Percentiles rank a stretch among this genome's conserved stretches.
Evolutionary conservation across 2,329 filamentous ascomycete genomes (phyloP).

Genomic region (Arthrobotrys entomopaga): DNA sequence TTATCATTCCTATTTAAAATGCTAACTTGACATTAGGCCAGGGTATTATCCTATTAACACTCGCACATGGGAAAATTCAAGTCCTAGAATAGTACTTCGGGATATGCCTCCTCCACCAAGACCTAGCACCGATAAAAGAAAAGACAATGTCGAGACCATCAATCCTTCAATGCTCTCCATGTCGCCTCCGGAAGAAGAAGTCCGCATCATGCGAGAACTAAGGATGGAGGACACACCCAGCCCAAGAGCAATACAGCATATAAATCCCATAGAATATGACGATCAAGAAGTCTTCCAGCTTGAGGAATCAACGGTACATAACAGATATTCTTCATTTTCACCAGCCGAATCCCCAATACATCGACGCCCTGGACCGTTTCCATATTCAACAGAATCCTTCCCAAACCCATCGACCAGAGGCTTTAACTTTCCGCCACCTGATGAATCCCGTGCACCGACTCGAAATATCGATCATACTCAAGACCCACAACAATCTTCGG

Average conservation of each 20-base stretch:
- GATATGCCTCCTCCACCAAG: constrained; percentile 27
- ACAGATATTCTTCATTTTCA: background rate
- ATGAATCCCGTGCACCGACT: background rate
- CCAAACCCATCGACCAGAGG: background rate
- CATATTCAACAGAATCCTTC: constrained; percentile 16
- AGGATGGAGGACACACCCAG: constrained; percentile 32
- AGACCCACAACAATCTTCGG: constrained; percentile 1
- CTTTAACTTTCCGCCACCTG: background rate
- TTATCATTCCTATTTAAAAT: constrained; percentile 5
- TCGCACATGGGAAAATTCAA: background rate
- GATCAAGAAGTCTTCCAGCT: constrained; percentile 35
- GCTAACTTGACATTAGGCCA: constrained; percentile 16
- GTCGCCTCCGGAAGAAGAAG: constrained; percentile 38
- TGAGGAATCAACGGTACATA: constrained; percentile 6
- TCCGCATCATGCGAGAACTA: constrained; percentile 26
- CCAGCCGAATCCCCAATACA: background rate
- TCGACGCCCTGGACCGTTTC: constrained; percentile 8
- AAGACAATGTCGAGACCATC: background rate
- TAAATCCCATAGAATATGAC: constrained; percentile 23
- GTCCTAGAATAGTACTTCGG: background rate
- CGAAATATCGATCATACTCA: background rate
- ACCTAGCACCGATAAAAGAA: background rate
- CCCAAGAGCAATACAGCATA: background rate
- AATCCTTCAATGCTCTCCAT: constrained; percentile 19
- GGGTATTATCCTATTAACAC: constrained; percentile 5